Percentiles rank a stretch among this genome's conserved stretches.
These are phyloP conservation scores for Lachnellula hyalina DNA, from an alignment of 2,329 filamentous ascomycete species.

Conservation along the genomic window DNA sequence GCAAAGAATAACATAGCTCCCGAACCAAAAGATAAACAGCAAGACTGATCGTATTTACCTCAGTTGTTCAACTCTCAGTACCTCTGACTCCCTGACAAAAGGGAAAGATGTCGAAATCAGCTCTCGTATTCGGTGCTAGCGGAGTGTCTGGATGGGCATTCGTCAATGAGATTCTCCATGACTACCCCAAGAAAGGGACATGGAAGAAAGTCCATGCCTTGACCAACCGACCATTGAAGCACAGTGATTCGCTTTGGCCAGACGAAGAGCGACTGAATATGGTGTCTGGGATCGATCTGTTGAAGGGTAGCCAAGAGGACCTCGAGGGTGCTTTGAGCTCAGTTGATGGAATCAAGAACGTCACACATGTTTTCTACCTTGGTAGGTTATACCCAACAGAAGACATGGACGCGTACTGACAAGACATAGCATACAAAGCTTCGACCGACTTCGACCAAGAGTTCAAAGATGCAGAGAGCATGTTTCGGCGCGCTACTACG, in stretches of 20 bases:
- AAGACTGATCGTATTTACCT: too few relatives aligned
- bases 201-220: conserved; percentile 43
- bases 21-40: too few relatives aligned
- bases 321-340: conserved; percentile 32
- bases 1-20: neutral
- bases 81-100: neutral
- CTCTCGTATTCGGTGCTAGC: conserved; percentile 36
- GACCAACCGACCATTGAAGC: conserved; percentile 39
- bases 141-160: conserved; percentile 47
- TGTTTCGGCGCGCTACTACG: conserved; percentile 37
- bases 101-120: conserved; percentile 4
- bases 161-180: conserved; percentile 41
- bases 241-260: conserved; percentile 34
- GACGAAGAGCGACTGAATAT: conserved; percentile 36
- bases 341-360: conserved; percentile 33
- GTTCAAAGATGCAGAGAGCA: conserved; percentile 35
- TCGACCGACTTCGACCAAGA: conserved; percentile 35
- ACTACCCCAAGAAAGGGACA: conserved; percentile 39
- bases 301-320: conserved; percentile 35
- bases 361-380: conserved; percentile 41
- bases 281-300: conserved; percentile 38
- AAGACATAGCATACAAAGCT: conserved; percentile 36
- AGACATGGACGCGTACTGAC: neutral
- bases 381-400: conserved; percentile 20
- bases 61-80: too few relatives aligned